A percentile compares a stretch with the other conserved stretches of the same genome.
Conservation (phyloP, 2,329 filamentous ascomycete species). For the Aspergillus luchuensis region DNA sequence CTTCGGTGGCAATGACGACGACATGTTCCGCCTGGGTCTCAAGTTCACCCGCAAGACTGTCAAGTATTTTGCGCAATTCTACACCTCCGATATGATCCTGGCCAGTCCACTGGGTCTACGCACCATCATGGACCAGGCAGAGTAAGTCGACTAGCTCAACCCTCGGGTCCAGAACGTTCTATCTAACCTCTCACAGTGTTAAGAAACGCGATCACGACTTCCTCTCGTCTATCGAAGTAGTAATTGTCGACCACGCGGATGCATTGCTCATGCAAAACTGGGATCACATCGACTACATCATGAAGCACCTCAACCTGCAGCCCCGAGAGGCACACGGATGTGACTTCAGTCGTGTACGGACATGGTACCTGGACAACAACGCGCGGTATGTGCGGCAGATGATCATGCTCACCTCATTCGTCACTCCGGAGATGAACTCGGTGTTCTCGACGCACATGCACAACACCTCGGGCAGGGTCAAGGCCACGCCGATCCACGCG, state of each 20-base stretch:
- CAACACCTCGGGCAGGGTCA: slow-evolving; percentile 79
- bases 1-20: slow-evolving; percentile 93
- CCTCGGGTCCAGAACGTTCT: background rate
- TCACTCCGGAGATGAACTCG: slow-evolving; percentile 84
- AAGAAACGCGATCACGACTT: slow-evolving; percentile 83
- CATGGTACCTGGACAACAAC: slow-evolving; percentile 90
- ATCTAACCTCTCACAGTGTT: slow-evolving; percentile 40
- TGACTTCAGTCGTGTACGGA: slow-evolving; percentile 86
- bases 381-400: slow-evolving; percentile 82
- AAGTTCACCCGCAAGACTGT: slow-evolving; percentile 96
- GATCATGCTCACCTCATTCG: slow-evolving; percentile 75
- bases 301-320: slow-evolving; percentile 86
- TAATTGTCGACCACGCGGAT: slow-evolving; percentile 88
- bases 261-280: slow-evolving; percentile 97
- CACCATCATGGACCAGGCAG: slow-evolving; percentile 81
- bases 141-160: slow-evolving; percentile 47
- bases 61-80: slow-evolving; percentile 93
- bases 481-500: slow-evolving; percentile 68
- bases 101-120: slow-evolving; percentile 87
- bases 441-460: slow-evolving; percentile 74
- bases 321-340: slow-evolving; percentile 88
- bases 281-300: slow-evolving; percentile 92
- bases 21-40: slow-evolving; percentile 93
- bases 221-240: slow-evolving; percentile 87
- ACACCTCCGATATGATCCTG: slow-evolving; percentile 92